Percentiles rank a stretch among this genome's conserved stretches.
phyloP scores from a whole-genome alignment of 2,329 filamentous ascomycete species.

The Epichloe brachyelytri region DNA sequence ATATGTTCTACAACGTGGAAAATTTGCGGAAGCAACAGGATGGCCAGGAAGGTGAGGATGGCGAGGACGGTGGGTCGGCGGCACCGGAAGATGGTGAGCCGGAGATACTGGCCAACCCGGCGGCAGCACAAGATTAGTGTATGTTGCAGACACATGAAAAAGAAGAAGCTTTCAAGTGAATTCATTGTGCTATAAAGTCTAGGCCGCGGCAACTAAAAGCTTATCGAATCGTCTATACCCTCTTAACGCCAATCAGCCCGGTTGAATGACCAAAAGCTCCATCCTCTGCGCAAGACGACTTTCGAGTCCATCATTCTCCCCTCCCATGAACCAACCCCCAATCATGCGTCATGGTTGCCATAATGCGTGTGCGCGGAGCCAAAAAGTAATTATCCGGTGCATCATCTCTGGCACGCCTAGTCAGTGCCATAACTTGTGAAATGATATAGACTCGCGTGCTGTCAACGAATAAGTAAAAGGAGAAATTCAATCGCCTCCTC shows the following conservation, averaged over 20 bases:
- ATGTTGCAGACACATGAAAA: background rate
- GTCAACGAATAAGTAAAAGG: background rate
- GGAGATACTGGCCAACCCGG: background rate
- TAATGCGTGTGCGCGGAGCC: conserved; percentile 1
- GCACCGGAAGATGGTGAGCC: background rate
- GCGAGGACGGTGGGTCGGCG: conserved; percentile 4
- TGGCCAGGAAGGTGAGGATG: conserved; percentile 10
- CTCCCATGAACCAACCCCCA: conserved; percentile 2
- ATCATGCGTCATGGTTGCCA: conserved; percentile 6
- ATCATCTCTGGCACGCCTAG: background rate
- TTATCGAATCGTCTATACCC: conserved; percentile 27
- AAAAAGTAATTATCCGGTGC: conserved; percentile 8
- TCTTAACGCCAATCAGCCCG: conserved; percentile 24
- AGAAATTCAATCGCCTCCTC: background rate
- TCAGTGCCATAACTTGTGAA: background rate
- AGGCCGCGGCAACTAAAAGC: conserved; percentile 14
- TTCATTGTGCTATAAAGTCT: conserved; percentile 10
- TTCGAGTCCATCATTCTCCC: conserved; percentile 4
- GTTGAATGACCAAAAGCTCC: conserved; percentile 18
- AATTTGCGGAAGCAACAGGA: conserved; percentile 31
- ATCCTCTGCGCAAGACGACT: conserved; percentile 6
- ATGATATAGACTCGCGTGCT: background rate
- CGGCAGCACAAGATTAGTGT: background rate
- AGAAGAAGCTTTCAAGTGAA: conserved; percentile 1
- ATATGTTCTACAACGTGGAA: conserved; percentile 33